phyloP scores from a whole-genome alignment of 768 basidiomycete species.

The Podaxis sp. region DNA sequence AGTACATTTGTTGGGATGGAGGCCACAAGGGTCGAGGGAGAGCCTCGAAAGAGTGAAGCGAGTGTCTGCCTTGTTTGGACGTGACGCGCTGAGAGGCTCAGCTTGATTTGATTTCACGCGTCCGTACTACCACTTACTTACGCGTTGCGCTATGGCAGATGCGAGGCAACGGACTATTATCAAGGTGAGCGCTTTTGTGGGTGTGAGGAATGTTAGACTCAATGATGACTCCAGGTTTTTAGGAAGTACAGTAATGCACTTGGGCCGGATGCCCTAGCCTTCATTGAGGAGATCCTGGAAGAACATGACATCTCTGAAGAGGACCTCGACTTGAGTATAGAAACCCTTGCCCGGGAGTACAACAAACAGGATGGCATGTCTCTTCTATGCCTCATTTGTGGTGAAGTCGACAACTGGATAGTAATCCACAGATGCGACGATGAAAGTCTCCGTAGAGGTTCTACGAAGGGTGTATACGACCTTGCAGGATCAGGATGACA shows the following conservation, averaged over 20 bases:
- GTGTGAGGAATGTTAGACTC: neutral
- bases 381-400: neutral
- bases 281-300: constrained; percentile 68
- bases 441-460: constrained; percentile 73
- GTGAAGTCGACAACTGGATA: neutral
- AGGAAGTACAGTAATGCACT: constrained; percentile 86
- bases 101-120: neutral
- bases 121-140: neutral
- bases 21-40: neutral
- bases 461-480: constrained; percentile 70
- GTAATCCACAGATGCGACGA: constrained; percentile 55
- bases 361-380: constrained; percentile 80
- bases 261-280: constrained; percentile 70
- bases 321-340: constrained; percentile 70
- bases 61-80: constrained; percentile 9
- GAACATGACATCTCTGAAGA: constrained; percentile 66
- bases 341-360: constrained; percentile 80
- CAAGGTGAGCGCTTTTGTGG: constrained; percentile 27
- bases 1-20: constrained; percentile 45
- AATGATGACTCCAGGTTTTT: constrained; percentile 54
- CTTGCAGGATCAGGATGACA: constrained; percentile 62
- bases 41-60: neutral
- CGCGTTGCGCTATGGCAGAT: constrained; percentile 33
- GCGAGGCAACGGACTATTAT: constrained; percentile 44
- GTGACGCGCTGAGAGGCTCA: neutral